Evolutionary conservation across 352 stramenopile genomes (phyloP), one percentile per base, ranked within the genome.

Genomic region (Blastocystis sp.): DNA sequence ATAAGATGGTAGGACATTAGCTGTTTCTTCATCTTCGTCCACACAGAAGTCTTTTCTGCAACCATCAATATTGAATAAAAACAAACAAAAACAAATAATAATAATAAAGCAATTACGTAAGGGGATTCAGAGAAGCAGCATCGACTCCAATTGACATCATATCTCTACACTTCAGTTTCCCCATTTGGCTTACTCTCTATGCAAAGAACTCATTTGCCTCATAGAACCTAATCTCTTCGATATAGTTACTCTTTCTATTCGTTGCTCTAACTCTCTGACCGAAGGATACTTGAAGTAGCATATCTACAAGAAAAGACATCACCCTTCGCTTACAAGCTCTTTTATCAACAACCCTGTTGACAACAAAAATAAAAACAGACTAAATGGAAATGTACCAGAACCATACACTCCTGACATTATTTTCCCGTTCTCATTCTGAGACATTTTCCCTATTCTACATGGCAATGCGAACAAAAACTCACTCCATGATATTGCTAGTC

Each of bases 111-210:
- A 45, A 56, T 77, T 56, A 53, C 7, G 20, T 15, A 18, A 23
- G 39, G 13, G 70, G 70, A 80, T 80, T 80, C 37, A 80, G 43
- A 11, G 70, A 80, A 41, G 37, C 70, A 1, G 70, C 70, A 7
- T 80, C 50, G 9, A 80, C 70, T 47, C 70, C 70, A 62, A 80
- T 64, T 29, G 70, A 80, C 70, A 80, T 80, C 70, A 80, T 80
- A 80, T 80, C 70, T 20, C 70, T 80, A 80, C 4, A 29, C 18
- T 20, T 26, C 50, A 66, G 15, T 18, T 23, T 39, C 26, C 20
- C 50, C 20, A 15, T 39, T 26, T 37, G n/a, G 8, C 41, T 9
- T 80, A 80, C 70, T 64, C 45, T 8, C 3, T 23, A 23, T n/a
- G 50, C 34, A 80, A 53, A 26, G 70, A 39, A 63, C 70, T 80